Evolutionary conservation across 345 rosid genomes (phyloP), one percentile per base, ranked within the genome.

Genomic region (Syzygium oleosum): DNA sequence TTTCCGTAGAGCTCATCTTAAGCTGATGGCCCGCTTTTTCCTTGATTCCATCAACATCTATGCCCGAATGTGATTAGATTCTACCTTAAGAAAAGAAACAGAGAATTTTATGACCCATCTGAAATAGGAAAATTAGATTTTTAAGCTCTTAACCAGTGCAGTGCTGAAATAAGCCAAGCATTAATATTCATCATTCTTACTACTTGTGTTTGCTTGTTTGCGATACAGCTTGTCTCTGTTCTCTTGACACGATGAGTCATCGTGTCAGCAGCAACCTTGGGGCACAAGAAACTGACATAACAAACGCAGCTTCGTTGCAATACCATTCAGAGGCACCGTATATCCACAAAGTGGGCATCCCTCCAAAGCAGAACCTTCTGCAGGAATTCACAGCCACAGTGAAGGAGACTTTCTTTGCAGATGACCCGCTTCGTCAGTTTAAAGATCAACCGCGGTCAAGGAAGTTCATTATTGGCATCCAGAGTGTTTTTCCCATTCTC

Each of bases 361-460:
- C 92, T 46, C 91, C 91, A 3, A 79, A 89, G 85, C 91, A 92
- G 79, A 89, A 89, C 53, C 87, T 92, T 14, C 31, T 92, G 25
- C 41, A 91, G 85, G 88, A 91, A 12, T 86, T 92, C 27, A 87
- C 80, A 85, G 88, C 91, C 9, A 87, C 88, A 34, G 53, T 92
- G 61, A 91, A 88, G 88, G 94, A 94, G 85, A 92, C 92, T 21
- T 87, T 94, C 85, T 94, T 94, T 86, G 91, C 92, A 6, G 96
- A 92, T 51, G 96, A 94, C 85, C 94, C 94, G 5, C 91, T 94
- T 25, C 87, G 92, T 87, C 85, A 84, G 9, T 90, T 93, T 87
- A 92, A 91, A 90, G 92, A 91, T 59, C 92, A 93, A 88, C 88
- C 92, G 0, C 34, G 84, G 7, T 87, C 90, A 5, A 89, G 83